A percentile compares a stretch with the other conserved stretches of the same genome.
These are phyloP conservation scores for Kurtzmaniella natalensis DNA, from an alignment of 1,139 yeast genomes.

Conservation along the genomic window DNA sequence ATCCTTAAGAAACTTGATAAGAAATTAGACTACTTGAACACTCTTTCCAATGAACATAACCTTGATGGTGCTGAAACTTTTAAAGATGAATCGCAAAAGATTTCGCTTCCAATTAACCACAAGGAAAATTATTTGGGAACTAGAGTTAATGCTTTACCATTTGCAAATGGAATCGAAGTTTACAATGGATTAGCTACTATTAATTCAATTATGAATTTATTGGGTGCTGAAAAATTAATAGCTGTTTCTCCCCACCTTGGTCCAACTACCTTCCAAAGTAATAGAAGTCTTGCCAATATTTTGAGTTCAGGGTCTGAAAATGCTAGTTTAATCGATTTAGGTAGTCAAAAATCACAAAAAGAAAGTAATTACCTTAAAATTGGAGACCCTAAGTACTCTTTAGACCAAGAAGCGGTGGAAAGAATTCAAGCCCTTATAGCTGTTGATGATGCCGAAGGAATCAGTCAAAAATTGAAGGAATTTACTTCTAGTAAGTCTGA, in stretches of 20 bases:
- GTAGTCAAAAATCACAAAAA: too few species aligned
- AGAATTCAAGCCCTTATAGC: constrained; percentile 29
- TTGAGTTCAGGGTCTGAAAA: neutral
- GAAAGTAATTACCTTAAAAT: constrained; percentile 15
- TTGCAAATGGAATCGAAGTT: constrained; percentile 66
- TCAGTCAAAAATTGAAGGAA: constrained; percentile 34
- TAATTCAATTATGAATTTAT: constrained; percentile 46
- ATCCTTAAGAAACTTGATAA: constrained; percentile 89
- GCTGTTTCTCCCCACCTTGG: neutral
- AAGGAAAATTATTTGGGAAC: constrained; percentile 65
- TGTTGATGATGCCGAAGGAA: constrained; percentile 40
- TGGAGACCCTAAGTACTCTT: constrained; percentile 19
- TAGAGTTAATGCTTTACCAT: constrained; percentile 70
- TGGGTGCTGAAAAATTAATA: constrained; percentile 16
- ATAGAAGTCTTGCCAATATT: too few species aligned
- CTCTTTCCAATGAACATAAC: constrained; percentile 13
- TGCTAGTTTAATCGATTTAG: constrained; percentile 1
- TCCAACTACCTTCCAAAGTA: neutral
- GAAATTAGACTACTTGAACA: constrained; percentile 42
- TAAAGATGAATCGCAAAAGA: constrained; percentile 3
- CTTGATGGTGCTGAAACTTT: constrained; percentile 9
- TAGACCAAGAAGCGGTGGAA: constrained; percentile 26
- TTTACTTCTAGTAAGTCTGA: constrained; percentile 20
- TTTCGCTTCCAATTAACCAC: constrained; percentile 50
- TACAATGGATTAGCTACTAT: constrained; percentile 50